These are phyloP conservation scores for Lepidium sativum DNA, from an alignment of 345 rosid genomes.

Conservation along the genomic window DNA sequence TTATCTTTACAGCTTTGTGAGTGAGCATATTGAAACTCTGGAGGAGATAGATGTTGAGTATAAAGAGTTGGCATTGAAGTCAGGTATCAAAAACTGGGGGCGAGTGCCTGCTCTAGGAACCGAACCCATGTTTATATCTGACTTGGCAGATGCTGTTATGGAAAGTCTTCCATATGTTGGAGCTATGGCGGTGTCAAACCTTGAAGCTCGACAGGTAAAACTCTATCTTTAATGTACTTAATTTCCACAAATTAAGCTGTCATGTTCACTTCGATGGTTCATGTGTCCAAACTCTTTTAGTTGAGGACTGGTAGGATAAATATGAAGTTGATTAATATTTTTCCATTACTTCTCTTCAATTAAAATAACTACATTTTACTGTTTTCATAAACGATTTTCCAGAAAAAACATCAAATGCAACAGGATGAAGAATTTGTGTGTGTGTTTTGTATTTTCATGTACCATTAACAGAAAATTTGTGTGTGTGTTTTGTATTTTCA, in stretches of 20 bases:
- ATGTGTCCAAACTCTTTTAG: background rate
- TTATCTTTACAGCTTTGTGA: constrained; percentile 63
- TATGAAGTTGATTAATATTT: background rate
- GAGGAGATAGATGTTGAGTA: constrained; percentile 99
- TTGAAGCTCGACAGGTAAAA: constrained; percentile 95
- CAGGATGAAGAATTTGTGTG: no score
- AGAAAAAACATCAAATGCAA: background rate
- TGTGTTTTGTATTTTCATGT: no score
- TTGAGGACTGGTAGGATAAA: background rate
- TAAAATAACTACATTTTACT: background rate
- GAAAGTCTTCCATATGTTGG: constrained; percentile 98
- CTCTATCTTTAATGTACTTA: background rate
- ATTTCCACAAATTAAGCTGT: background rate
- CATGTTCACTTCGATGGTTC: background rate
- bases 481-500: no score
- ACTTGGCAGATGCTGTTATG: constrained; percentile 95
- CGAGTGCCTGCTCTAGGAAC: constrained; percentile 95
- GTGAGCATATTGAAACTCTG: constrained; percentile 95
- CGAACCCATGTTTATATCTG: constrained; percentile 87
- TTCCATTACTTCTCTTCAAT: no score
- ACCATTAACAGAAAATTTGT: no score
- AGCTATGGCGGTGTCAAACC: constrained; percentile 95
- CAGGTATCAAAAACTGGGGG: constrained; percentile 94
- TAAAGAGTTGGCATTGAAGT: constrained; percentile 81
- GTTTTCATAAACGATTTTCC: background rate